Percentiles rank a stretch among this genome's conserved stretches.
Conservation (phyloP, 1,284 basidiomycete species). For the Phaffia rhodozyma region DNA sequence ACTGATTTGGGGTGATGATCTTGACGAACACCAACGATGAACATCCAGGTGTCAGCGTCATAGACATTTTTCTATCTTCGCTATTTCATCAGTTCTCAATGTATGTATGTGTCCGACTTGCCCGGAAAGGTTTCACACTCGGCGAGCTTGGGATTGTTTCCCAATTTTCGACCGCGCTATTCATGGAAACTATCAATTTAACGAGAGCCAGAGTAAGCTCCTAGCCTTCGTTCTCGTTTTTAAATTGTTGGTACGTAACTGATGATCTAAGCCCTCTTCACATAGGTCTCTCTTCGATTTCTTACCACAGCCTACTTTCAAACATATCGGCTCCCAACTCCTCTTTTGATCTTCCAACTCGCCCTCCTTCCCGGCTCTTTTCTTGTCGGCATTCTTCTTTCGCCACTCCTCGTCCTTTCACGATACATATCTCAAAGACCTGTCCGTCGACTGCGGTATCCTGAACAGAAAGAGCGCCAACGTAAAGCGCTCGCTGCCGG, state of each 20-base stretch:
- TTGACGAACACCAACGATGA: background rate
- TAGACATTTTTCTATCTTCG: conserved; percentile 64
- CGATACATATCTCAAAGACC: conserved; percentile 86
- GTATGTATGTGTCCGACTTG: conserved; percentile 78
- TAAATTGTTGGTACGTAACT: background rate
- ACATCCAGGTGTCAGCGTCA: conserved; percentile 54
- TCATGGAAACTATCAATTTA: conserved; percentile 71
- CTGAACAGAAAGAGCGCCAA: conserved; percentile 73
- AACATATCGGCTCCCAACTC: conserved; percentile 85
- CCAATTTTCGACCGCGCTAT: conserved; percentile 73
- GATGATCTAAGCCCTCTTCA: background rate
- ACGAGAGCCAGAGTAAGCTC: conserved; percentile 60
- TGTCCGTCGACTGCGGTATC: conserved; percentile 73
- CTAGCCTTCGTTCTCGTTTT: background rate
- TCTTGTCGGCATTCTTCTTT: conserved; percentile 83
- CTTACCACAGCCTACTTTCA: conserved; percentile 74
- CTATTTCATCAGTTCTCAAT: conserved; percentile 83
- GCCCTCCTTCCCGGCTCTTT: conserved; percentile 88
- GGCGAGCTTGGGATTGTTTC: conserved; percentile 84
- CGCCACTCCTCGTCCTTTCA: conserved; percentile 83
- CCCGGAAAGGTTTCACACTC: conserved; percentile 83
- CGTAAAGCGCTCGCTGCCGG: conserved; percentile 72
- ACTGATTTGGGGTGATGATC: background rate
- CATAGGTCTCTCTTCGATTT: conserved; percentile 2
- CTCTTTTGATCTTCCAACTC: conserved; percentile 81